These are phyloP conservation scores for Exophiala bonariae DNA, from an alignment of 2,329 filamentous ascomycete genomes.

Conservation along the genomic window DNA sequence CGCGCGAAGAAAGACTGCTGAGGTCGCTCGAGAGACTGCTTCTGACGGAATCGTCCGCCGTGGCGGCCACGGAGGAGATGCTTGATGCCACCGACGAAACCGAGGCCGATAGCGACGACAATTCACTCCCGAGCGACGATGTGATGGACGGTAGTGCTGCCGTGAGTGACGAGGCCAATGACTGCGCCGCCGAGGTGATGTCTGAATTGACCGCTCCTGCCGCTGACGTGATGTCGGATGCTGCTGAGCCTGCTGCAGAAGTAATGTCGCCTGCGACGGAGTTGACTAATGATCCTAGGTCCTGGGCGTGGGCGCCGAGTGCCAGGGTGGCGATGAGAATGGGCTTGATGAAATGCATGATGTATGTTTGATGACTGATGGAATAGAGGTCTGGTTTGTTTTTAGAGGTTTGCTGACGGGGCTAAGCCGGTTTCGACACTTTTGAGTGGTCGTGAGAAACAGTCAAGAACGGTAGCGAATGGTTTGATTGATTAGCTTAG, in stretches of 20 bases:
- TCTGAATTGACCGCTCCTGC: conserved; percentile 10
- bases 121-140: conserved; percentile 11
- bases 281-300: conserved; percentile 12
- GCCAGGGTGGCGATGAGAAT: conserved; percentile 17
- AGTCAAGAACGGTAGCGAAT: too few relatives aligned
- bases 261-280: conserved; percentile 10
- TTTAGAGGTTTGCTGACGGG: too few relatives aligned
- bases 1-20: conserved; percentile 18
- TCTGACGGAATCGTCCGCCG: conserved; percentile 9
- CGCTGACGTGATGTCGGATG: conserved; percentile 8
- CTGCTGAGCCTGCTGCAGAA: conserved; percentile 10
- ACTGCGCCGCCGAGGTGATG: conserved; percentile 6
- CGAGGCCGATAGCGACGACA: conserved; percentile 9
- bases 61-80: conserved; percentile 17
- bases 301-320: conserved; percentile 14
- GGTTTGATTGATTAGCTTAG: too few relatives aligned
- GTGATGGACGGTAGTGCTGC: conserved; percentile 9
- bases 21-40: conserved; percentile 20
- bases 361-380: background rate
- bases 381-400: too few relatives aligned
- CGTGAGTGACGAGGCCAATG: conserved; percentile 17
- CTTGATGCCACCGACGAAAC: conserved; percentile 15
- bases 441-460: too few relatives aligned
- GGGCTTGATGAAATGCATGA: conserved; percentile 24
- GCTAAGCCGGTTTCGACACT: too few relatives aligned